Evolutionary conservation across 257 asterid genomes (phyloP).

Genomic region (Solanum sejunctum): DNA sequence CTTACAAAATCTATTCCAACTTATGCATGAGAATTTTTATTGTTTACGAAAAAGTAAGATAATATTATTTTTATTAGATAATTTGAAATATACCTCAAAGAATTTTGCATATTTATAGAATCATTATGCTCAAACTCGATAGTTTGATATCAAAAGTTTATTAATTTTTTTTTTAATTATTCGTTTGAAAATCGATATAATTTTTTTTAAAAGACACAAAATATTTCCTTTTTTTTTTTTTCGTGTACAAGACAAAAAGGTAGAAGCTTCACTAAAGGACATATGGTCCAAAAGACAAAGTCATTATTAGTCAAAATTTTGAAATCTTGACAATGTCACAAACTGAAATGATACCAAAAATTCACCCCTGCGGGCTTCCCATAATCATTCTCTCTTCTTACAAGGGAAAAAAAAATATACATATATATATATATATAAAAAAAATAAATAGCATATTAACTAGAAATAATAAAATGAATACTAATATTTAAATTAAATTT

Average conservation of each 20-base stretch:
- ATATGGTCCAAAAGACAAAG: not conserved
- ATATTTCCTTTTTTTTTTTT: too few relatives aligned
- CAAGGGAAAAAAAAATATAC: not conserved
- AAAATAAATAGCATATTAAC: not conserved
- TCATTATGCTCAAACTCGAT: too few relatives aligned
- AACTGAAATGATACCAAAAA: not conserved
- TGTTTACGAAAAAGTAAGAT: too few relatives aligned
- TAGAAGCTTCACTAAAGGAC: not conserved
- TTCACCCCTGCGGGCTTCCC: not conserved
- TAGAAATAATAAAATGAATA: not conserved
- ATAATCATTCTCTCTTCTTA: not conserved
- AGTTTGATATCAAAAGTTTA: too few relatives aligned
- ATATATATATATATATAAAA: too few relatives aligned
- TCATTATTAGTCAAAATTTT: not conserved
- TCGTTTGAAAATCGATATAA: not conserved
- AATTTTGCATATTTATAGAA: too few relatives aligned
- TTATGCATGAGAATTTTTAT: too few relatives aligned
- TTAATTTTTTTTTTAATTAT: too few relatives aligned
- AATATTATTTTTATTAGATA: too few relatives aligned
- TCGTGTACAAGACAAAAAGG: not conserved
- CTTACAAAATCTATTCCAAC: not conserved
- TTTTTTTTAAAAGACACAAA: too few relatives aligned
- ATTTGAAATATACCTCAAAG: too few relatives aligned
- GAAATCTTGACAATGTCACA: not conserved
- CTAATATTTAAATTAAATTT: not conserved